Evolutionary conservation across 257 asterid species (phyloP), one percentile per base, ranked within the genome.

Genomic region (Thymus quinquecostatus): DNA sequence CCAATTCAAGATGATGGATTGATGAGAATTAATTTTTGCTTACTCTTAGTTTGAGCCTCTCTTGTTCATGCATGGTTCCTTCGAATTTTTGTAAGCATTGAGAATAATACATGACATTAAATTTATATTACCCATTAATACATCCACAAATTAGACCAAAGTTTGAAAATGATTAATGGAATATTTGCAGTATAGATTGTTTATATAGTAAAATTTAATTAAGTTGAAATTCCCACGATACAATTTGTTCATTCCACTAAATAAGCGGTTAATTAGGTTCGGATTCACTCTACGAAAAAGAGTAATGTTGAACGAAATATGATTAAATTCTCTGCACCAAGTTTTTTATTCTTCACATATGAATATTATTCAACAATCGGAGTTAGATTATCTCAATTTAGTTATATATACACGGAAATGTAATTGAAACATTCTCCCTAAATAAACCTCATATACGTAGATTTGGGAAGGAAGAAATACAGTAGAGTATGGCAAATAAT

Each of bases 361-460:
- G 62, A 40, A 56, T 29, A 56, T 9, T 3, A 30, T 56, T 62
- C 38, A 8, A 2, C 21, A 40, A 9, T 30, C 38, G 11, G 45
- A 30, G 41, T 28, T 21, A 48, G 34, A 30, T 66, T 30, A 12
- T 12, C 9, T 32, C 2, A 7, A 32, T 47, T 48, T 48, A 32
- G 41, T 29, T 5, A 66, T 62, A 21, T 0, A 40, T 41, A n/a
- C 3, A 36, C 36, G 11, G n/a, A 53, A 5, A 55, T 27, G 6
- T 53, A 6, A 53, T 7, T 7, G 58, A 27, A 21, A 53, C 3
- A 21, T 8, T 2, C 29, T 6, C 66, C 34, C 64, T 73, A 65
- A 56, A 74, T 57, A 75, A 66, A 32, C 32, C 30, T 10, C 33
- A 8, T 54, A 59, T 56, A 66, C 28, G 61, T 36, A 36, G 40